Evolutionary conservation across 352 stramenopile genomes (phyloP).

Genomic region (Globisporangium nodosum): DNA sequence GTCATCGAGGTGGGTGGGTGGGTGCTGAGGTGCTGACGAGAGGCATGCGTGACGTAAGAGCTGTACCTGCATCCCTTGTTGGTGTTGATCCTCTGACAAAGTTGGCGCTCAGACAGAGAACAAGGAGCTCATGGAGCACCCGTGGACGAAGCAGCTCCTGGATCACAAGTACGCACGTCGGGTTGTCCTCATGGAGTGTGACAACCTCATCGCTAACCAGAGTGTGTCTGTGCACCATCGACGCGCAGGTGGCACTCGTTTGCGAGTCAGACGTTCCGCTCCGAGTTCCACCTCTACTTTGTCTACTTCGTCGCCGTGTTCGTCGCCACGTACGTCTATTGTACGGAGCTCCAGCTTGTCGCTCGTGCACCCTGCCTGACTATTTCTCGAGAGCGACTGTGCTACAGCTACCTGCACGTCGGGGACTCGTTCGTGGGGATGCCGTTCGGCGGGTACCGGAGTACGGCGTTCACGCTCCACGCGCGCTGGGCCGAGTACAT

Average conservation of each 20-base stretch:
- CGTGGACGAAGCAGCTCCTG: slow-evolving; percentile 69
- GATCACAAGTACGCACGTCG: slow-evolving; percentile 57
- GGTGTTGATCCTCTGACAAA: not conserved
- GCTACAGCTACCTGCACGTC: slow-evolving; percentile 57
- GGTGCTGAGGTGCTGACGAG: too few relatives aligned
- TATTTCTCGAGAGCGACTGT: not conserved
- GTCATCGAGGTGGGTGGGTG: slow-evolving; percentile 48
- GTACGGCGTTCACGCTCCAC: slow-evolving; percentile 38
- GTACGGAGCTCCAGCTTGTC: not conserved
- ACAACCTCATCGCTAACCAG: not conserved
- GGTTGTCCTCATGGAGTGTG: not conserved
- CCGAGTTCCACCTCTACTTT: slow-evolving; percentile 73
- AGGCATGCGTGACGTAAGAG: too few relatives aligned
- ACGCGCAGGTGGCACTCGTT: slow-evolving; percentile 67
- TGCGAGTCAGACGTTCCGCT: slow-evolving; percentile 55
- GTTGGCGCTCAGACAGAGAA: slow-evolving; percentile 47
- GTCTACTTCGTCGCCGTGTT: slow-evolving; percentile 74
- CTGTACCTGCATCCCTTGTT: not conserved
- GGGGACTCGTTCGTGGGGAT: slow-evolving; percentile 68
- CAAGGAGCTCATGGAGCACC: slow-evolving; percentile 74
- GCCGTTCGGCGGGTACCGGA: slow-evolving; percentile 64
- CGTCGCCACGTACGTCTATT: slow-evolving; percentile 46
- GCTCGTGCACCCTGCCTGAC: not conserved
- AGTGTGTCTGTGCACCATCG: not conserved
- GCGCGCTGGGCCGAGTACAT: slow-evolving; percentile 45